These are phyloP conservation scores for Iberis pinnata DNA, from an alignment of 345 rosid genomes.

Conservation along the genomic window DNA sequence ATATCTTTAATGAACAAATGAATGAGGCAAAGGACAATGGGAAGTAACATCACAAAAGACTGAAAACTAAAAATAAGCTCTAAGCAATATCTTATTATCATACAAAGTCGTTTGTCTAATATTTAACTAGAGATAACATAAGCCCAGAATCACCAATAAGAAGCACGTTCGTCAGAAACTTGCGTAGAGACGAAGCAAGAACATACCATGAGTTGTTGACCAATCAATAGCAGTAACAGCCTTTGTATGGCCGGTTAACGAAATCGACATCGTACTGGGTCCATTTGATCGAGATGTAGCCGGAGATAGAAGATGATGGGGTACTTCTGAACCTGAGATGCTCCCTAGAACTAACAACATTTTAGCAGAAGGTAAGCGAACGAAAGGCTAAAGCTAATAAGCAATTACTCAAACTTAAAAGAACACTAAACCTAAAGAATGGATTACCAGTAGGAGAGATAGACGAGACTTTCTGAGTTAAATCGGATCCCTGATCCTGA, in stretches of 20 bases:
- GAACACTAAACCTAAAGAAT: background rate
- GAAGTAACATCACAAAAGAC: background rate
- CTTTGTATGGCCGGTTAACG: slow-evolving; percentile 52
- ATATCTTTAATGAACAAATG: slow-evolving; percentile 44
- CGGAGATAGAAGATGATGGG: slow-evolving; percentile 33
- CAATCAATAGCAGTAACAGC: slow-evolving; percentile 68
- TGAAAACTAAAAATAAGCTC: background rate
- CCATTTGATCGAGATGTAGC: slow-evolving; percentile 36
- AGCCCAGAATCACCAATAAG: background rate
- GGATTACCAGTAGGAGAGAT: slow-evolving; percentile 37
- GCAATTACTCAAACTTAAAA: background rate
- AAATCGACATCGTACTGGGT: slow-evolving; percentile 42
- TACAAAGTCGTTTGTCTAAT: background rate
- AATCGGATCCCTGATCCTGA: slow-evolving; percentile 15
- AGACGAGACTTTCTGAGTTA: slow-evolving; percentile 4
- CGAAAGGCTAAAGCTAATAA: background rate
- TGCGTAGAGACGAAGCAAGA: background rate
- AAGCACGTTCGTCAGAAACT: background rate
- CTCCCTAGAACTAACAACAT: slow-evolving; percentile 51
- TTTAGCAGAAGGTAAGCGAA: slow-evolving; percentile 6
- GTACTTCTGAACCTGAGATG: slow-evolving; percentile 43
- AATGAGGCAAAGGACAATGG: slow-evolving; percentile 28
- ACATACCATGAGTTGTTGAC: slow-evolving; percentile 68
- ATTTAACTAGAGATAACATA: background rate
- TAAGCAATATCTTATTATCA: background rate